Evolutionary conservation across 2,329 filamentous ascomycete genomes (phyloP).

Genomic region (Aspergillus brunneoviolaceus): DNA sequence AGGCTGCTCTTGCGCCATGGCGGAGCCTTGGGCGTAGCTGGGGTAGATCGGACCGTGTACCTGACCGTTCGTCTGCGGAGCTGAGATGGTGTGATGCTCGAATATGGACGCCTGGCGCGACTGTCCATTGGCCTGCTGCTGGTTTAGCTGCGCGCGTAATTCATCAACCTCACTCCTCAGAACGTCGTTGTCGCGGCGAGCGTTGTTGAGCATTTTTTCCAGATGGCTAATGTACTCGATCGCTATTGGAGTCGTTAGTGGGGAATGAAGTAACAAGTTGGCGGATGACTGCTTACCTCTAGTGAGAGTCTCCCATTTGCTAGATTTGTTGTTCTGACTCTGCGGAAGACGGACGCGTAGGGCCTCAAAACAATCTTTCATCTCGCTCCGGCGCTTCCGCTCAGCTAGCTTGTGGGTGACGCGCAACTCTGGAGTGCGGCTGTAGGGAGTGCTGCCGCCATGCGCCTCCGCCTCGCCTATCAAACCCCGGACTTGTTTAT

Average conservation of each 20-base stretch:
- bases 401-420: conserved; percentile 53
- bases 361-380: conserved; percentile 53
- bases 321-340: conserved; percentile 51
- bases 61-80: conserved; percentile 36
- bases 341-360: conserved; percentile 46
- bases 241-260: conserved; percentile 31
- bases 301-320: conserved; percentile 54
- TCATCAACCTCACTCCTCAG: conserved; percentile 40
- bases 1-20: conserved; percentile 42
- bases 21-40: conserved; percentile 28
- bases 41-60: conserved; percentile 31
- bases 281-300: conserved; percentile 36
- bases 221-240: conserved; percentile 50
- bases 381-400: conserved; percentile 52
- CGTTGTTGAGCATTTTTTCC: conserved; percentile 41
- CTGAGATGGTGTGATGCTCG: conserved; percentile 37
- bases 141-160: conserved; percentile 40
- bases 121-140: conserved; percentile 35
- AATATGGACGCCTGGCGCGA: conserved; percentile 34
- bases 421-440: conserved; percentile 50
- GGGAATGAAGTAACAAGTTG: neutral
- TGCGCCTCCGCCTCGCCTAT: conserved; percentile 47
- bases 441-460: conserved; percentile 48
- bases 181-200: conserved; percentile 40
- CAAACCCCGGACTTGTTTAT: conserved; percentile 49